A percentile compares a stretch with the other conserved stretches of the same genome.
Evolutionary conservation across 1,284 basidiomycete genomes (phyloP).

Genomic region (Ganoderma boninense): DNA sequence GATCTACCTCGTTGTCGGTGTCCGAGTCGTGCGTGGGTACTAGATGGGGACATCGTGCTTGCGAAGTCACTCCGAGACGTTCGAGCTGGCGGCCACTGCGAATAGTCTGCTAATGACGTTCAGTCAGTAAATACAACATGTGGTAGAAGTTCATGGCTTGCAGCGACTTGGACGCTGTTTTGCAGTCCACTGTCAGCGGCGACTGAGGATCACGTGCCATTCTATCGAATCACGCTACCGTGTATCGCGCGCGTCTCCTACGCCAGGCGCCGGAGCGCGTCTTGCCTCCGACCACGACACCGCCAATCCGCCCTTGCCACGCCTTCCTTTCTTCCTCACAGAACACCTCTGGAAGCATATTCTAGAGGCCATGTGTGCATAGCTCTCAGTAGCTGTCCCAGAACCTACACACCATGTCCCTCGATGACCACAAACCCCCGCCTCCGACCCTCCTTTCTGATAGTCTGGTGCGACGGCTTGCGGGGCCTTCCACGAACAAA

Average conservation of each 20-base stretch:
- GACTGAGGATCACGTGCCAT: background rate
- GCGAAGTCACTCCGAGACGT: too few relatives aligned
- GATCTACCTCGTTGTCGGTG: too few relatives aligned
- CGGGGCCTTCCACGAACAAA: slow-evolving; percentile 81
- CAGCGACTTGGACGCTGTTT: too few relatives aligned
- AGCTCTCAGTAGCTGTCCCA: background rate
- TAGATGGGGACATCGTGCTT: too few relatives aligned
- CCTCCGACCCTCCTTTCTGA: slow-evolving; percentile 57
- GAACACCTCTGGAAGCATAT: background rate
- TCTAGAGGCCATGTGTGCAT: background rate
- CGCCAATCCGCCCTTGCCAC: background rate
- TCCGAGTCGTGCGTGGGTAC: too few relatives aligned
- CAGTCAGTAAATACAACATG: too few relatives aligned
- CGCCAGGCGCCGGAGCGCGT: background rate
- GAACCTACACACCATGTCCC: background rate
- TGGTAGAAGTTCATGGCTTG: too few relatives aligned
- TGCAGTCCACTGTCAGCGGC: too few relatives aligned
- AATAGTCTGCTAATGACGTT: too few relatives aligned
- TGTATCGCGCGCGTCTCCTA: background rate
- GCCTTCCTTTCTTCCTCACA: background rate
- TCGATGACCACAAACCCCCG: slow-evolving; percentile 13
- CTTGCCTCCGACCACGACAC: background rate
- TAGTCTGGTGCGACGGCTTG: slow-evolving; percentile 76
- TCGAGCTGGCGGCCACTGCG: too few relatives aligned
- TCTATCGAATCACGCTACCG: background rate